phyloP scores from a whole-genome alignment of 805 yeast genomes.

The Kurtzmaniella cleridarum region DNA sequence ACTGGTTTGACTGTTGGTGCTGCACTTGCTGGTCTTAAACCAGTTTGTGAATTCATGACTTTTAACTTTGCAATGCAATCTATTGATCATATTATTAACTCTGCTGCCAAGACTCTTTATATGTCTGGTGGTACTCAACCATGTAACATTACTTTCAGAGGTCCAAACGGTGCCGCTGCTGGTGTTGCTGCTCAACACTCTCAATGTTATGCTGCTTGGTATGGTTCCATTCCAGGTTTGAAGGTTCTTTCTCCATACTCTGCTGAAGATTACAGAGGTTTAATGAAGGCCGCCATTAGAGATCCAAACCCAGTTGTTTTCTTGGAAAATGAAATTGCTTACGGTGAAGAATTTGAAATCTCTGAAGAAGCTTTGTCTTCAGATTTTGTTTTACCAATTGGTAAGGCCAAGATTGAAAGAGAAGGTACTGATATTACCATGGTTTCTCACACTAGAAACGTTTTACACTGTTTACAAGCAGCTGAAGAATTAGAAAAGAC shows the following conservation, averaged over 20 bases:
- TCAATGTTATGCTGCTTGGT: slow-evolving; percentile 97
- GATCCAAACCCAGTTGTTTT: slow-evolving; percentile 98
- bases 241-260: slow-evolving; percentile 95
- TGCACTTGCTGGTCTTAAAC: slow-evolving; percentile 93
- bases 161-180: slow-evolving; percentile 99
- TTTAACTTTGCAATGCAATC: slow-evolving; percentile 99
- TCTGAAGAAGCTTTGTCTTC: slow-evolving; percentile 84
- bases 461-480: slow-evolving; percentile 79
- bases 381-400: slow-evolving; percentile 89
- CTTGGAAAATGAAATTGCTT: slow-evolving; percentile 91
- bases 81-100: slow-evolving; percentile 95
- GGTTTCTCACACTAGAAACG: slow-evolving; percentile 90
- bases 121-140: slow-evolving; percentile 99
- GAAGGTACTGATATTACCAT: slow-evolving; percentile 89
- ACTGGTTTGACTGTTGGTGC: slow-evolving; percentile 94
- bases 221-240: slow-evolving; percentile 96
- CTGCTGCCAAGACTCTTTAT: slow-evolving; percentile 97
- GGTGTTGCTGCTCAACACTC: slow-evolving; percentile 99
- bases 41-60: slow-evolving; percentile 98
- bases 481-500: slow-evolving; percentile 82
- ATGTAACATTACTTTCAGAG: slow-evolving; percentile 96
- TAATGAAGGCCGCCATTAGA: slow-evolving; percentile 92
- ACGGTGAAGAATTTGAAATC: slow-evolving; percentile 87
- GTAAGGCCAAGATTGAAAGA: slow-evolving; percentile 91
- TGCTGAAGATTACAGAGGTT: slow-evolving; percentile 93